Base-by-base conservation (phyloP, 768 basidiomycete species). In the Phallus indusiatus region DNA sequence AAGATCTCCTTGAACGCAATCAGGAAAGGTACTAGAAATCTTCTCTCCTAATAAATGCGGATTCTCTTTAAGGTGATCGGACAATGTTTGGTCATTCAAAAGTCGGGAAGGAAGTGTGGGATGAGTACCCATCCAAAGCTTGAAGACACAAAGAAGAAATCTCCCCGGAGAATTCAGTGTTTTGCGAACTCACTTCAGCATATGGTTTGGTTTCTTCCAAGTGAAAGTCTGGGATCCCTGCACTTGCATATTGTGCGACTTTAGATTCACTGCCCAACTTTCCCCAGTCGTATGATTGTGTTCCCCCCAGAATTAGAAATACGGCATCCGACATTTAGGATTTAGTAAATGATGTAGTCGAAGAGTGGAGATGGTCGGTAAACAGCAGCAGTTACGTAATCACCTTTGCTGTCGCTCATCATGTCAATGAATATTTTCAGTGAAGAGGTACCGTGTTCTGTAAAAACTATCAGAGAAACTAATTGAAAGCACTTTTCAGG, bases 51-150 rank as follows among this genome's bases (percentile, higher is more conserved):
- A 81, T 59, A 94, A 79, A 52, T 78, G 73, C 24, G 86, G 84
- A 69, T 90, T 76, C 4, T 76, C 72, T 18, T 80, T 75, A 61
- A 99, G 78, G 67, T 89, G 72, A 18, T 82, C 74, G 2, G 78
- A 81, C 4, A 59, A 51, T 1, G 22, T 35, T 51, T 71, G 70
- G 34, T 80, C 78, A 11, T 75, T 60, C 17, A 63, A 61, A 28
- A 74, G 63, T 7, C 71, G 72, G 6, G 87, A 85, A 0, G 87
- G 87, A 8, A 85, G 78, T 36, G 76, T 88, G 1, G 89, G 80
- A 66, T 98, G 96, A 0, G 96, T 98, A 10, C 96, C 96, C 95
- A 98, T 98, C 96, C 96, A 99, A 48, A 99, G 76, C 94, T 36
- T 34, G 21, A 20, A 53, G n/a, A 28, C 2, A 11, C 8, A 34